These are phyloP conservation scores for Saccharum hybrid DNA, from an alignment of 202 grass and related monocot genomes.

Conservation along the genomic window DNA sequence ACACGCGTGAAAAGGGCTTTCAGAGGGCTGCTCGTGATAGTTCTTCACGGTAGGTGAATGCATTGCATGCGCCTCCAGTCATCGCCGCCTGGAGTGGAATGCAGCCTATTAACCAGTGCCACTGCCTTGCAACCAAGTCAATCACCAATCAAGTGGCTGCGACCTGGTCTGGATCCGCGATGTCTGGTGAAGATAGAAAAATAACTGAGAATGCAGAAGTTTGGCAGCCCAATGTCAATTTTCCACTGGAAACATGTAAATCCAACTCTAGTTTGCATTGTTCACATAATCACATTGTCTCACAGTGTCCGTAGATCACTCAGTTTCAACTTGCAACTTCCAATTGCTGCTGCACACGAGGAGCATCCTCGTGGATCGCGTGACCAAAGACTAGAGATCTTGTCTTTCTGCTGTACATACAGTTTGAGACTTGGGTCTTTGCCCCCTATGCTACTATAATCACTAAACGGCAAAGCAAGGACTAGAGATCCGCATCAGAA, in stretches of 20 bases:
- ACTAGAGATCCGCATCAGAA: not conserved
- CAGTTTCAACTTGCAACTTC: too few relatives aligned
- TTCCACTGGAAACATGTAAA: too few relatives aligned
- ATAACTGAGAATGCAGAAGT: not conserved
- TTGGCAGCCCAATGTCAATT: too few relatives aligned
- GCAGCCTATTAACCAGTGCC: not conserved
- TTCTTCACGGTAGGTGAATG: slow-evolving; percentile 32
- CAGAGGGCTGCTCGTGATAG: not conserved
- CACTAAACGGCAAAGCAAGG: too few relatives aligned
- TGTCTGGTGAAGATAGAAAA: not conserved
- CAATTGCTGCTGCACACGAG: too few relatives aligned
- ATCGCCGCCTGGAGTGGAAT: not conserved
- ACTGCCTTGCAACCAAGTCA: slow-evolving; percentile 2
- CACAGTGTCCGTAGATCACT: not conserved
- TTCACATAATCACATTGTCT: too few relatives aligned
- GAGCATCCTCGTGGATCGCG: too few relatives aligned
- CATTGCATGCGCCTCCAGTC: not conserved
- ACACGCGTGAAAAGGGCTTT: not conserved
- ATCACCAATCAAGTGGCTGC: not conserved
- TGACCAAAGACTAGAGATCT: too few relatives aligned
- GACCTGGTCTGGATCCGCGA: not conserved
- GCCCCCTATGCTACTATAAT: too few relatives aligned
- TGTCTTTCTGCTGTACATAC: too few relatives aligned
- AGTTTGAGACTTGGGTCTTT: too few relatives aligned
- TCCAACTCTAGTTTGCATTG: too few relatives aligned